Base-by-base conservation (phyloP, 176 grass and related monocot genomes). In the Oryza brachyantha region DNA sequence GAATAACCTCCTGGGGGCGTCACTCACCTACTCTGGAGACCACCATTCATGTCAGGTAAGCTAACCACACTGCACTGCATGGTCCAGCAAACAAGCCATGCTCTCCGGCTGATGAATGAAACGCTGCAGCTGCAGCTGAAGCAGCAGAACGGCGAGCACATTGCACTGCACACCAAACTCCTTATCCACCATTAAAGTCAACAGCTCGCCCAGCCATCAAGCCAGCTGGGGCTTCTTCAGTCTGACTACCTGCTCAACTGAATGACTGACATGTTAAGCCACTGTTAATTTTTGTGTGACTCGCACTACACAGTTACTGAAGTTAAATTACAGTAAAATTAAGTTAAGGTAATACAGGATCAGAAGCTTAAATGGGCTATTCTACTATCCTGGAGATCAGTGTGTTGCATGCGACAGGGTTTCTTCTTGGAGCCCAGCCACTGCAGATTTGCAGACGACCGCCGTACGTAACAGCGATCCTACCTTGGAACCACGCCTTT, bases 1-100 rank as follows among this genome's bases (percentile, higher is more conserved):
- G 42, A 81, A 71, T 77, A 72, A 45, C 64, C 72, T 34, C 50
- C 76, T 60, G 72, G 61, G 26, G 61, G 26, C 45, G 77, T 81
- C 59, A 89, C 82, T 85, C 66, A 89, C 82, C 82, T 38, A 80
- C 87, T 80, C 59, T 72, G 5, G 72, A 77, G 87, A 89, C 87
- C 87, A 81, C 82, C 77, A 89, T 85, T 85, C 8, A 89, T 65
- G 31, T 37, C 1, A 25, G 25, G 46, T 7, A 32, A 22, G 32
- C 22, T 31, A 45, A 79, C 62, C 21, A 45, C 58, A 80, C 66
- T 32, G 58, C 58, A 80, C 66, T 32, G 58, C 76, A 79, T 64
- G 38, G 52, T n/a, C 27, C 41, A 29, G 34, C 7, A n/a, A n/a
- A n/a, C 52, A 16, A 50, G 4, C 13, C 24, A 57, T 10, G 52